Base-by-base conservation (phyloP, 1,284 basidiomycete species). In the Stereum hirsutum region DNA sequence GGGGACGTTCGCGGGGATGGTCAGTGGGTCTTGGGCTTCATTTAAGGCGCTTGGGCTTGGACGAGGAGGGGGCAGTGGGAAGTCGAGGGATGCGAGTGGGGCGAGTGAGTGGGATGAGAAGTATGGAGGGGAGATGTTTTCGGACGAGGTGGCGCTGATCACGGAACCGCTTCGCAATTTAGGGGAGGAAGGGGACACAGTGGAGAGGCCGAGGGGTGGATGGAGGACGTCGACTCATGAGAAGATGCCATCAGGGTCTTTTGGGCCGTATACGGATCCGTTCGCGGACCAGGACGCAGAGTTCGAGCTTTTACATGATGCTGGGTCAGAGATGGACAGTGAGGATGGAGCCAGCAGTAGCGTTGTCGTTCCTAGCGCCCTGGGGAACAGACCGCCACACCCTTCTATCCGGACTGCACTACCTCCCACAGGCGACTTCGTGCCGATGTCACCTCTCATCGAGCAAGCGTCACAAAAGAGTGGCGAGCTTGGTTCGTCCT, bases 251-350 rank as follows among this genome's bases (percentile, higher is more conserved):
- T n/a, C 43, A 5, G 36, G 34, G 19, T 12, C 40, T n/a, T 30
- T 33, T 5, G 41, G 32, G 15, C 38, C 37, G 15, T 75, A 78
- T 51, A 52, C 56, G 17, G 75, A 81, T 52, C 78, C 78, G 2
- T 81, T 80, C 50, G 58, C 65, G 4, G 77, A 81, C 53, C 64
- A 66, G 15, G 62, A 68, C 10, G 27, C 25, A 3, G 69, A 71
- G 43, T n/a, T n/a, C n/a, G n/a, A n/a, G n/a, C 56, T 49, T 3
- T 49, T 57, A 48, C 39, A 45, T 23, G 45, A 53, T 49, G 49
- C 48, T 47, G 39, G 28, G 21, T 46, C 53, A 44, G 52, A 46
- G 11, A 48, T 57, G 36, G 54, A 54, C 24, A 48, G 42, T 39
- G 48, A 41, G 10, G 12, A 30, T 6, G 28, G 24, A 2, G 11